Base-by-base conservation (phyloP, 192 early-diverging fungal genomes). In the Linnemannia exigua region DNA sequence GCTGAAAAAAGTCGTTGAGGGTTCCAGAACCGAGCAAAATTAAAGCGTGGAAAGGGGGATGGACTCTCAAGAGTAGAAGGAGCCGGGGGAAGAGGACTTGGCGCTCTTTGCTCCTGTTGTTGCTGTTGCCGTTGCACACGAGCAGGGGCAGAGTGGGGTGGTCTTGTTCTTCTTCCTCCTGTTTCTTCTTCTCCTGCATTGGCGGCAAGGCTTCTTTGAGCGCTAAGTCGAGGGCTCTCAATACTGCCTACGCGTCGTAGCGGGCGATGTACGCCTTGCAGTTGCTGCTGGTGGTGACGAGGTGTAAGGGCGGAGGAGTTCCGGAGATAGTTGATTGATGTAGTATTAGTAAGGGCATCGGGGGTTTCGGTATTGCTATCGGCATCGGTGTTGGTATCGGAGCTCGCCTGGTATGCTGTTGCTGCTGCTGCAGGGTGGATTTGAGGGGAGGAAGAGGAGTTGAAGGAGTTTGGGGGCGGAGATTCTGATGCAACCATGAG, bases 401-500 rank as follows among this genome's bases (percentile, higher is more conserved):
- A 15, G 58, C 14, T 63, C 25, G 25, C 28, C 31, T 63, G 58
- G 28, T 15, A 31, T 63, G 58, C 12, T 15, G 28, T 9, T 63
- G 14, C 28, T 63, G 58, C 28, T 9, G 12, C 22, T 63, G 28
- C 11, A 28, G 11, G 2, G 28, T 63, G 28, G 28, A 4, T 63
- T 44, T 44, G 41, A 25, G 31, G 58, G 58, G 14, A 28, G 14
- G 17, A 19, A 0, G 51, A 16, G 19, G 51, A 20, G 51, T 16
- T 9, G 58, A 12, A 33, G 28, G 58, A 63, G 58, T 63, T 63
- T 31, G 58, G 41, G 3, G 41, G 58, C 58, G 58, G 28, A 63
- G 58, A 63, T 63, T 63, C 58, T 63, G 58, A 63, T 63, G 25
- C 58, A 31, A 31, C 25, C 58, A 63, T 63, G 58, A 31, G 52